These are phyloP conservation scores for Mrakia frigida DNA, from an alignment of 768 basidiomycete genomes.

Conservation along the genomic window DNA sequence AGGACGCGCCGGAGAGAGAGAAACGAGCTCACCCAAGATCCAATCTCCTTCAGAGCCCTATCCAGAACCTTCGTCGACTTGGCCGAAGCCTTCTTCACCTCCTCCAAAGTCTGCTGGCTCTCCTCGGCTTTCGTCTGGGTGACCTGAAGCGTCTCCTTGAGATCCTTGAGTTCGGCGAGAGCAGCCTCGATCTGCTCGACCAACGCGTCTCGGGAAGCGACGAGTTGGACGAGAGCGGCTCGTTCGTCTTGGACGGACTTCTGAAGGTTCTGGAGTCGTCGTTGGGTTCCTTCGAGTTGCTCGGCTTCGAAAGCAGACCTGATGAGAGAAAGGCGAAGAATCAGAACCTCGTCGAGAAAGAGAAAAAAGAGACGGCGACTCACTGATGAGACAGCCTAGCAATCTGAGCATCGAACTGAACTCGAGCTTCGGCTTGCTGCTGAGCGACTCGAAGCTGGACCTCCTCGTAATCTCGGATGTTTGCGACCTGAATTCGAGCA, in stretches of 20 bases:
- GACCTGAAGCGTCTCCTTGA: slow-evolving; percentile 45
- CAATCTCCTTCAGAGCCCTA: slow-evolving; percentile 84
- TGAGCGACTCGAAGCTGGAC: slow-evolving; percentile 81
- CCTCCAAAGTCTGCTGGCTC: slow-evolving; percentile 44
- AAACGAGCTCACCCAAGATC: slow-evolving; percentile 56
- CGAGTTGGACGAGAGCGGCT: slow-evolving; percentile 53
- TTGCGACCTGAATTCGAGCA: slow-evolving; percentile 63
- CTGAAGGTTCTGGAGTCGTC: slow-evolving; percentile 58
- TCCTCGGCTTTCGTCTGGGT: slow-evolving; percentile 55
- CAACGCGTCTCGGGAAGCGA: slow-evolving; percentile 51
- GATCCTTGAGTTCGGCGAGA: slow-evolving; percentile 40
- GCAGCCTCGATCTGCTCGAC: slow-evolving; percentile 21
- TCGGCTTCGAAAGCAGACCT: slow-evolving; percentile 79
- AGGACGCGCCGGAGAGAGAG: neutral
- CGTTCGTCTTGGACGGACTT: slow-evolving; percentile 54
- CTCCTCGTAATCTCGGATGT: slow-evolving; percentile 91
- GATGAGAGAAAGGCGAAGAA: neutral
- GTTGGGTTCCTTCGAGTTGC: slow-evolving; percentile 60
- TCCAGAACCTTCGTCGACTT: slow-evolving; percentile 75
- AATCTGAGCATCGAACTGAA: slow-evolving; percentile 80
- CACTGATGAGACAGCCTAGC: slow-evolving; percentile 80
- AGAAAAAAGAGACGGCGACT: slow-evolving; percentile 38
- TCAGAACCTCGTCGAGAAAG: neutral
- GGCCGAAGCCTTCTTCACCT: slow-evolving; percentile 28
- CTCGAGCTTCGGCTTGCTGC: slow-evolving; percentile 75